Evolutionary conservation across 1,284 basidiomycete species (phyloP), one percentile per base, ranked within the genome.

Genomic region (Leccinum ponderosum): DNA sequence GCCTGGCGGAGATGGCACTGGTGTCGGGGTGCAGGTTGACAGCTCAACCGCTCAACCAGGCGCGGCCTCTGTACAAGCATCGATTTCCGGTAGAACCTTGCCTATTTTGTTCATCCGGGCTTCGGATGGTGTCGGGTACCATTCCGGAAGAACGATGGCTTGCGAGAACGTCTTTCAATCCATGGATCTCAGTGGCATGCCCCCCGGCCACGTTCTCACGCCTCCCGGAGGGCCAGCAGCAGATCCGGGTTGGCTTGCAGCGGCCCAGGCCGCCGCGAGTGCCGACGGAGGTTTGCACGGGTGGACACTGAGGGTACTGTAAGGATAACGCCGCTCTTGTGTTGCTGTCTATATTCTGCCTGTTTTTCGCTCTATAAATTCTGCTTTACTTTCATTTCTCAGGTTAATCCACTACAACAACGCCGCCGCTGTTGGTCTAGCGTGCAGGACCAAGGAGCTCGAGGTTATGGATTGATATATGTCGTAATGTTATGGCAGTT

Each of bases 141-240:
- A 93, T 71, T 92, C 91, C 31, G 91, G 91, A 47, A 83, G 91
- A 61, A 91, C 91, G 64, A 87, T 95, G 59, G 83, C 91, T 37
- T 91, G 89, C 69, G 92, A 92, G 71, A 93, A 93, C 66, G 84
- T 92, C 35, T 90, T 90, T 74, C 84, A 87, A 65, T 75, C 78
- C 15, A 81, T 90, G 75, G 86, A 86, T 69, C 74, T 90, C 58
- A 68, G 73, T 53, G 66, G 78, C 66, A 77, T 78, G 67, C 76
- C 73, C 31, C 66, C 64, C n/a, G 70, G 72, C 1, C 74, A 56
- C 76, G 77, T 71, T 74, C 78, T 60, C 64, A 77, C 57, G 73
- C 78, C 65, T 63, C 76, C 44, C 64, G 75, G 62, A 54, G 75
- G 76, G 35, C 76, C 77, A 39, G 76, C 75, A 57, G 74, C 83